phyloP scores from a whole-genome alignment of 1,284 basidiomycete species.

The Cryptococcus wingfieldii region DNA sequence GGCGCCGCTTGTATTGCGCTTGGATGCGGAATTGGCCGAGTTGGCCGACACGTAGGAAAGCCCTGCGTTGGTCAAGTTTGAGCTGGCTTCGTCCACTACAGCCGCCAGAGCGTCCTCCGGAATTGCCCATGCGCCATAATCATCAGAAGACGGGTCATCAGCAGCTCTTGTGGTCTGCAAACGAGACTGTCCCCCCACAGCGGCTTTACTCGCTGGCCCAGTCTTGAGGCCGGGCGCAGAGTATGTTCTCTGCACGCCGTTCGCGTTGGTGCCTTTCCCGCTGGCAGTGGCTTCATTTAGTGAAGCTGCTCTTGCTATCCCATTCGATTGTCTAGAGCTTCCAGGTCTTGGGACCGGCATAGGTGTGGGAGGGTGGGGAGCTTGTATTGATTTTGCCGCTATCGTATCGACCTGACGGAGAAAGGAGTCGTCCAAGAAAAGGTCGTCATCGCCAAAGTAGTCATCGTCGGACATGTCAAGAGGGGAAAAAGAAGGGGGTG shows the following conservation, averaged over 20 bases:
- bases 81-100: slow-evolving; percentile 10
- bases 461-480: slow-evolving; percentile 32
- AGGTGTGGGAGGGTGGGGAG: slow-evolving; percentile 10
- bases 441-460: slow-evolving; percentile 34
- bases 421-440: slow-evolving; percentile 42
- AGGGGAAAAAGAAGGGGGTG: too few relatives aligned
- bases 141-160: slow-evolving; percentile 12
- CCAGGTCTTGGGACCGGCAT: background rate
- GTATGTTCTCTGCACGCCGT: background rate
- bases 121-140: slow-evolving; percentile 11
- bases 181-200: too few relatives aligned
- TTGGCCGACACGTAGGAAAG: background rate
- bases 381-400: slow-evolving; percentile 2
- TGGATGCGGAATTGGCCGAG: background rate
- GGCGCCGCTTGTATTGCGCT: background rate
- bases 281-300: background rate
- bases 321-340: background rate
- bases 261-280: background rate
- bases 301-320: background rate
- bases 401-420: slow-evolving; percentile 38
- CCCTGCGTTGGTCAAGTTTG: background rate
- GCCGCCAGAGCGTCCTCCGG: slow-evolving; percentile 13
- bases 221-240: background rate
- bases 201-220: background rate
- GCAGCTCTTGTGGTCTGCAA: too few relatives aligned